Percentiles rank a stretch among this genome's conserved stretches.
Conservation (phyloP, 805 yeast species). For the Allodekkera sacchari region DNA sequence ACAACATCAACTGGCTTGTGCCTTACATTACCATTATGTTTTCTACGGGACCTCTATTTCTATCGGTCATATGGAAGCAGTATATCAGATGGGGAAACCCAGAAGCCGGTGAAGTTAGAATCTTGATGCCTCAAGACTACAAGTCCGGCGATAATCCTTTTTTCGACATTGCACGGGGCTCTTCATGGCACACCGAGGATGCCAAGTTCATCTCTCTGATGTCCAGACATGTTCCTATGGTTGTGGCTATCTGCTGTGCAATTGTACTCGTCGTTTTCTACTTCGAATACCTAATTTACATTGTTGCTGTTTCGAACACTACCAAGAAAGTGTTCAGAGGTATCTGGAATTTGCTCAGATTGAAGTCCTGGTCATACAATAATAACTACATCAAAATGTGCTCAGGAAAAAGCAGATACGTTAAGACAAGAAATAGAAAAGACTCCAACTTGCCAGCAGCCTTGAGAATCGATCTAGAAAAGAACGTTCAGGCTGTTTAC, state of each 20-base stretch:
- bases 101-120: conserved; percentile 55
- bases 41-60: conserved; percentile 84
- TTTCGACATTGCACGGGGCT: conserved; percentile 71
- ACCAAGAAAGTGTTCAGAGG: conserved; percentile 16
- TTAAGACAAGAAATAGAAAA: conserved; percentile 32
- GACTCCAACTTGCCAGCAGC: conserved; percentile 47
- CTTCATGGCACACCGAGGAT: conserved; percentile 90
- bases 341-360: conserved; percentile 14
- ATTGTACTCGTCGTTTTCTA: conserved; percentile 41
- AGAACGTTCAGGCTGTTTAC: no score
- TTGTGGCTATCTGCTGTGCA: conserved; percentile 62
- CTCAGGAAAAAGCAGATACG: conserved; percentile 15
- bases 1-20: conserved; percentile 68
- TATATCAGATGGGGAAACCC: conserved; percentile 75
- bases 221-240: conserved; percentile 65
- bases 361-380: conserved; percentile 15
- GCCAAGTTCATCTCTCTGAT: conserved; percentile 69
- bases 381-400: conserved; percentile 13
- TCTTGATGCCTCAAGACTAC: conserved; percentile 67
- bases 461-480: no score
- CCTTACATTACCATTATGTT: conserved; percentile 91
- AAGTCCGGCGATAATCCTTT: conserved; percentile 53
- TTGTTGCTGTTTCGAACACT: conserved; percentile 19
- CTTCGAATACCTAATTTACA: conserved; percentile 38
- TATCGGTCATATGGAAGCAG: conserved; percentile 81